Conservation (phyloP, 129 eudicot genomes). For the Chrysanthemum makinoi region DNA sequence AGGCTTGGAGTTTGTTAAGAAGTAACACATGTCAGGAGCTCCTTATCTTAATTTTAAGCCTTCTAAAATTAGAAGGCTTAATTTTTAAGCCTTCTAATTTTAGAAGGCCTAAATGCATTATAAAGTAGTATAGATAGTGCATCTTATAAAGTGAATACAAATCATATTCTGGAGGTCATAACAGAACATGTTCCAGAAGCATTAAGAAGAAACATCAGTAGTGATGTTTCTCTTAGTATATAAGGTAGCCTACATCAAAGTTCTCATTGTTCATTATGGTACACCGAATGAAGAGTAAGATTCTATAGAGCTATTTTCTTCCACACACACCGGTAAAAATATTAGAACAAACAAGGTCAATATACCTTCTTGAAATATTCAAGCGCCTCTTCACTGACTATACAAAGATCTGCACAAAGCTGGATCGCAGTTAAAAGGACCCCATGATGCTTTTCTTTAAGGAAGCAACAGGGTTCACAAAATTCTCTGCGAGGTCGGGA, state of each 20-base stretch:
- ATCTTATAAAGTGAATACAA: too few relatives aligned
- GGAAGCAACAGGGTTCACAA: conserved; percentile 78
- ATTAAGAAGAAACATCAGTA: neutral
- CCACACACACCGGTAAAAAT: neutral
- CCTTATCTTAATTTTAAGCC: too few relatives aligned
- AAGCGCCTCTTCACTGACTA: conserved; percentile 78
- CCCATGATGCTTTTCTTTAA: conserved; percentile 53
- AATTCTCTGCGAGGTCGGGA: conserved; percentile 64
- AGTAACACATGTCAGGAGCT: too few relatives aligned
- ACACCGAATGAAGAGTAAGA: neutral
- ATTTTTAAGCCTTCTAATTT: too few relatives aligned
- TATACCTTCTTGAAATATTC: conserved; percentile 83
- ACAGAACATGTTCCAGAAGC: neutral
- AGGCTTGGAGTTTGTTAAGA: too few relatives aligned
- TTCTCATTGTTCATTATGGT: neutral
- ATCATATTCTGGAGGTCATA: too few relatives aligned
- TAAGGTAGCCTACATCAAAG: neutral
- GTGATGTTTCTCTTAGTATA: neutral
- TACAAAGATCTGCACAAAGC: conserved; percentile 85
- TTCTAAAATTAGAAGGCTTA: too few relatives aligned
- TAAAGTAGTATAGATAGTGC: too few relatives aligned
- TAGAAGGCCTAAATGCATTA: too few relatives aligned
- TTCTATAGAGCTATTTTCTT: too few relatives aligned
- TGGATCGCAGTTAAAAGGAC: conserved; percentile 61
- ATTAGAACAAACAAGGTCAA: conserved; percentile 7